A percentile compares a stretch with the other conserved stretches of the same genome.
These are phyloP conservation scores for Mycosphaerelloides madeirae DNA, from an alignment of 2,329 filamentous ascomycete species.

Conservation along the genomic window DNA sequence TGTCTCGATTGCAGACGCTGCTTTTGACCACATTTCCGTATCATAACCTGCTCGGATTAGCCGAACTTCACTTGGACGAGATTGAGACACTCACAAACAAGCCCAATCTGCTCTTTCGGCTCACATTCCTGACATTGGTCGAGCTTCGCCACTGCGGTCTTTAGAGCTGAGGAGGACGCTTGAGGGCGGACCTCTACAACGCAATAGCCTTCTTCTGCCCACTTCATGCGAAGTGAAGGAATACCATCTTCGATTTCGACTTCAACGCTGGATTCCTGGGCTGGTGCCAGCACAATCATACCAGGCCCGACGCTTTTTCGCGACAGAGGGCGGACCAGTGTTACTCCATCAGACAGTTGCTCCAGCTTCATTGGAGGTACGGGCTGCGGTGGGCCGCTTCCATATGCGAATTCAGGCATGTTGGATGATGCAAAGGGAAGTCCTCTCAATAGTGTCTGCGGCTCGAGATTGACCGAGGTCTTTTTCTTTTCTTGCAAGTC, in stretches of 20 bases:
- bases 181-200: slow-evolving; percentile 51
- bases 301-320: slow-evolving; percentile 20
- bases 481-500: too few species aligned
- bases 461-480: too few species aligned
- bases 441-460: too few species aligned
- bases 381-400: slow-evolving; percentile 16
- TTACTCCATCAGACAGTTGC: slow-evolving; percentile 15
- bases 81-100: slow-evolving; percentile 29
- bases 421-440: background rate
- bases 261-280: slow-evolving; percentile 8
- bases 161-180: slow-evolving; percentile 12
- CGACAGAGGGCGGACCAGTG: slow-evolving; percentile 18
- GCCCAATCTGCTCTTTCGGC: slow-evolving; percentile 36
- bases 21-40: slow-evolving; percentile 9
- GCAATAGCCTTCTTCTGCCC: slow-evolving; percentile 66
- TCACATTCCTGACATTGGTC: slow-evolving; percentile 30
- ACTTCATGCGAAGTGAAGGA: slow-evolving; percentile 46
- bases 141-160: slow-evolving; percentile 23
- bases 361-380: slow-evolving; percentile 18
- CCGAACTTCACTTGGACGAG: background rate
- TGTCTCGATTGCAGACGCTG: slow-evolving; percentile 25
- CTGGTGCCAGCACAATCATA: slow-evolving; percentile 18
- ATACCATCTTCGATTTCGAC: slow-evolving; percentile 22
- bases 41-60: slow-evolving; percentile 10
- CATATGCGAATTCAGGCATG: slow-evolving; percentile 21